Conservation (phyloP, 306 rosid species). For the Malus fusca region DNA sequence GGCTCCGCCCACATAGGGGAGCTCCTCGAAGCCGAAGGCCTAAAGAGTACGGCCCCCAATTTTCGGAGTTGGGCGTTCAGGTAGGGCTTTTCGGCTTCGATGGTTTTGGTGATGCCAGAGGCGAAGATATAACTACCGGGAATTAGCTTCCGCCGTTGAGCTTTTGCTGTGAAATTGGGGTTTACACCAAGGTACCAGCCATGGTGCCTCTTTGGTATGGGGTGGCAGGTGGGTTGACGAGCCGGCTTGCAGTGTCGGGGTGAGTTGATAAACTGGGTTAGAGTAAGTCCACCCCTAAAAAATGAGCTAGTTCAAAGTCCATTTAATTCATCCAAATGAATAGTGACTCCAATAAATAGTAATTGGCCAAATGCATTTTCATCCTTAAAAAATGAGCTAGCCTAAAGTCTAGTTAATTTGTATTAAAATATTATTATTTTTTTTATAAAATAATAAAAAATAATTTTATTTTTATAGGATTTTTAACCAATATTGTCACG, state of each 20-base stretch:
- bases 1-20: conserved; percentile 84
- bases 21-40: conserved; percentile 70
- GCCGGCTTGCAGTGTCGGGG: background rate
- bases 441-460: no score
- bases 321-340: no score
- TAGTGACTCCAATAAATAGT: no score
- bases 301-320: no score
- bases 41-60: conserved; percentile 66
- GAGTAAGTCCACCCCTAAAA: no score
- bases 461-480: no score
- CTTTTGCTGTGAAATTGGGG: conserved; percentile 55
- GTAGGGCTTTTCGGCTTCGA: conserved; percentile 36
- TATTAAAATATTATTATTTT: no score
- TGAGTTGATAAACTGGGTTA: background rate
- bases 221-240: background rate
- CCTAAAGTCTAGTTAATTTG: no score
- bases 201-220: background rate
- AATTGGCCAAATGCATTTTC: no score
- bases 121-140: conserved; percentile 38
- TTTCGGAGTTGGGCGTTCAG: conserved; percentile 45
- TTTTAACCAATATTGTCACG: no score
- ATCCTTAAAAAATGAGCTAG: no score
- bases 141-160: conserved; percentile 38
- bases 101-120: conserved; percentile 22
- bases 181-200: conserved; percentile 27